Percentiles rank a stretch among this genome's conserved stretches.
Evolutionary conservation across 345 rosid genomes (phyloP).

Genomic region (Salix caprea): DNA sequence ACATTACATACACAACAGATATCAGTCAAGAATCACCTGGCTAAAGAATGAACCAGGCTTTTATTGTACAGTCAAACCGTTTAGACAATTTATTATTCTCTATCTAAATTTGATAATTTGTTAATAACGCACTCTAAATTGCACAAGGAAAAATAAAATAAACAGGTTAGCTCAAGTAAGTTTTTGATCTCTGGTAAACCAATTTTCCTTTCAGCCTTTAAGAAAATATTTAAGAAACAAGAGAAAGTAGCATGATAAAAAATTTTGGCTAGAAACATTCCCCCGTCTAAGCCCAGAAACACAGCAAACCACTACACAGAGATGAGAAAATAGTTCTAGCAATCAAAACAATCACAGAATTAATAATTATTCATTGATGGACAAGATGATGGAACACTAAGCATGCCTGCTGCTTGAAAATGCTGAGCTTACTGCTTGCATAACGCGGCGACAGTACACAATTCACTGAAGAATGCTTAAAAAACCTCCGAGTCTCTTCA

Average conservation of each 20-base stretch:
- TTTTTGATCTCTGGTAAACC: background rate
- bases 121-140: background rate
- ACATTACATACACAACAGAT: background rate
- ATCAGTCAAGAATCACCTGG: background rate
- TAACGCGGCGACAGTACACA: constrained; percentile 71
- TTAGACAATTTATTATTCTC: background rate
- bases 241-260: background rate
- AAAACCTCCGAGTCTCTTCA: constrained; percentile 67
- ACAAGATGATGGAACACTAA: constrained; percentile 15
- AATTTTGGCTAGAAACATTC: background rate
- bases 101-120: background rate
- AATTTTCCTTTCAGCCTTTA: background rate
- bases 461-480: constrained; percentile 63
- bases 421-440: constrained; percentile 83
- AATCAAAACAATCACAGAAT: background rate
- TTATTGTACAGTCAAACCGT: background rate
- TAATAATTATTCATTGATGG: background rate
- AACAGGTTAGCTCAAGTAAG: background rate
- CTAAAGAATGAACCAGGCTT: background rate
- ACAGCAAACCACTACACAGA: background rate
- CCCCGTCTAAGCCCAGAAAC: background rate
- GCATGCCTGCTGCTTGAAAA: constrained; percentile 80
- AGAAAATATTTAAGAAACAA: background rate
- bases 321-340: background rate
- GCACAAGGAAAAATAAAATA: background rate